Evolutionary conservation across 306 rosid species (phyloP).

Genomic region (Rosa persica): DNA sequence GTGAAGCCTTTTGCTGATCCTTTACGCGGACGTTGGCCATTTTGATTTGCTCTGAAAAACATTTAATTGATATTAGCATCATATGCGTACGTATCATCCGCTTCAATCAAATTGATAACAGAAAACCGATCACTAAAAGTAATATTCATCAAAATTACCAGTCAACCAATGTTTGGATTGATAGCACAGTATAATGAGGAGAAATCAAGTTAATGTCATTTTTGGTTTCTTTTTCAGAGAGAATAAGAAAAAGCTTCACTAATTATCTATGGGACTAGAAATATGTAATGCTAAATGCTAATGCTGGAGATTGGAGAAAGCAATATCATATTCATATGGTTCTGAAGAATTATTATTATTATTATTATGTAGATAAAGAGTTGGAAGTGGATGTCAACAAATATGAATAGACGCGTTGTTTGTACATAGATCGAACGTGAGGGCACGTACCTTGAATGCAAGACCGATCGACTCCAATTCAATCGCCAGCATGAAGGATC

Average conservation of each 20-base stretch:
- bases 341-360: neutral
- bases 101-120: neutral
- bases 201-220: neutral
- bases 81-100: neutral
- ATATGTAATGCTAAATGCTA: neutral
- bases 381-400: neutral
- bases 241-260: neutral
- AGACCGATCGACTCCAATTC: neutral
- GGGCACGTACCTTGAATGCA: slow-evolving; percentile 11
- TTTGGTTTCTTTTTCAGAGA: neutral
- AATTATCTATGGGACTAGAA: neutral
- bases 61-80: neutral
- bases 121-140: neutral
- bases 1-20: slow-evolving; percentile 30
- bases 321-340: neutral
- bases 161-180: neutral
- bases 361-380: neutral
- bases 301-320: neutral
- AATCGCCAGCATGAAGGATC: neutral
- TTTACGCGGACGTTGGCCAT: slow-evolving; percentile 41
- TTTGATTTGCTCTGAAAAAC: slow-evolving; percentile 18
- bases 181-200: neutral
- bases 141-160: neutral
- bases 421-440: neutral
- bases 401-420: neutral